Percentiles rank a stretch among this genome's conserved stretches.
Evolutionary conservation across 345 rosid genomes (phyloP).

Genomic region (Cochlearia excelsa): DNA sequence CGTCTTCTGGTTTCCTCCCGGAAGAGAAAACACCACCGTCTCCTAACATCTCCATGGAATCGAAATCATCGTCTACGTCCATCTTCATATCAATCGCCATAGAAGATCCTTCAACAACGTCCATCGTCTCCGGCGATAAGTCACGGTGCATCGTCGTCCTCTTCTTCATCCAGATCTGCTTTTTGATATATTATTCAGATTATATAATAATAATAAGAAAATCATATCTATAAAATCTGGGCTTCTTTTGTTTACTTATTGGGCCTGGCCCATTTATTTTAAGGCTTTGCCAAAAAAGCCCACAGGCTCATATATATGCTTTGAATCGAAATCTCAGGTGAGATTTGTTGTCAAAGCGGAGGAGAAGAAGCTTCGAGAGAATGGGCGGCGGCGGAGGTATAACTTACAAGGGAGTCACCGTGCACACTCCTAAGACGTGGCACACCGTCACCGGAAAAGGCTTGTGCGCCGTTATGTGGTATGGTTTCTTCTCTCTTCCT

Average conservation of each 20-base stretch:
- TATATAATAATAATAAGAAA: too few species aligned
- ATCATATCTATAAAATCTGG: neutral
- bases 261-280: neutral
- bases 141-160: too few species aligned
- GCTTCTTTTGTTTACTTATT: neutral
- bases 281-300: conserved; percentile 4
- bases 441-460: conserved; percentile 85
- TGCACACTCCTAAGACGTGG: conserved; percentile 85
- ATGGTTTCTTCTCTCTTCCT: neutral
- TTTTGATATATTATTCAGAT: too few species aligned
- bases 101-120: neutral
- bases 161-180: too few species aligned
- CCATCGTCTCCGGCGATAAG: neutral
- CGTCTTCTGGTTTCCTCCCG: neutral
- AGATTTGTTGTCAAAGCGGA: too few species aligned
- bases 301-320: conserved; percentile 17
- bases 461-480: conserved; percentile 90
- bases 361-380: conserved; percentile 33
- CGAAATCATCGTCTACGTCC: neutral
- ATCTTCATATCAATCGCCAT: too few species aligned
- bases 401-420: conserved; percentile 65
- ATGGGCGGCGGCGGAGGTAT: conserved; percentile 67
- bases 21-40: neutral
- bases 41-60: neutral
- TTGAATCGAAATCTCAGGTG: conserved; percentile 26